Base-by-base conservation (phyloP, 805 yeast species). In the Pachysolen tannophilus region DNA sequence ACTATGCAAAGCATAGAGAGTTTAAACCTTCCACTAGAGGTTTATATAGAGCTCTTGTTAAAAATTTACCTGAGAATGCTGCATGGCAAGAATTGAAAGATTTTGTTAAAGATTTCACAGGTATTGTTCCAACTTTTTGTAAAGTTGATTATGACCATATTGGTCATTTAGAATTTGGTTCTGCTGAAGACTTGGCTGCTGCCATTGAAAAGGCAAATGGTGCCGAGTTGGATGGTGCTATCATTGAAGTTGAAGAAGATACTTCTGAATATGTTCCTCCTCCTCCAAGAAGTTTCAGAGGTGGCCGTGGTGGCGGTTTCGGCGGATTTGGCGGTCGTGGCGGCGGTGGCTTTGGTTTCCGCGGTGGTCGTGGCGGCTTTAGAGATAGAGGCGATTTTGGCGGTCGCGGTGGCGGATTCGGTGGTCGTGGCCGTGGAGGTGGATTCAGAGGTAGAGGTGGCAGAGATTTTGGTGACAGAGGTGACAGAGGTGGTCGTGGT, bases 1-100 rank as follows among this genome's bases (percentile, higher is more conserved):
- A 73, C 57, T 65, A 61, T 46, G 78, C 80, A 33, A 68, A 68
- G 43, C 71, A 67, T 49, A 37, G 30, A 21, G 40, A 37, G 20
- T 15, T 15, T 15, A 72, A 61, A 52, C 72, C 68, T 38, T 77
- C 75, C 42, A 71, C 80, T 44, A 77, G 80, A 56, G 85, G 85
- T 51, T 78, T 82, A 60, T 75, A 64, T 63, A 75, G 92, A 67
- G 76, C 79, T 41, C 72, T 78, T 53, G 73, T 82, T 24, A 60
- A 73, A 47, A 75, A 75, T 59, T 66, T 83, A 50, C 88, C 88
- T 48, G 82, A 78, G 47, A 78, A 78, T 43, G 69, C 83, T 39
- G 78, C 85, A 34, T 83, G 94, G 94, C 92, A 83, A 68, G 90
- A 82, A 51, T 71, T 83, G 54, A 83, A 87, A 67, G 97, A 90